phyloP scores from a whole-genome alignment of 257 asterid genomes.

The Capsicum rhomboideum region DNA sequence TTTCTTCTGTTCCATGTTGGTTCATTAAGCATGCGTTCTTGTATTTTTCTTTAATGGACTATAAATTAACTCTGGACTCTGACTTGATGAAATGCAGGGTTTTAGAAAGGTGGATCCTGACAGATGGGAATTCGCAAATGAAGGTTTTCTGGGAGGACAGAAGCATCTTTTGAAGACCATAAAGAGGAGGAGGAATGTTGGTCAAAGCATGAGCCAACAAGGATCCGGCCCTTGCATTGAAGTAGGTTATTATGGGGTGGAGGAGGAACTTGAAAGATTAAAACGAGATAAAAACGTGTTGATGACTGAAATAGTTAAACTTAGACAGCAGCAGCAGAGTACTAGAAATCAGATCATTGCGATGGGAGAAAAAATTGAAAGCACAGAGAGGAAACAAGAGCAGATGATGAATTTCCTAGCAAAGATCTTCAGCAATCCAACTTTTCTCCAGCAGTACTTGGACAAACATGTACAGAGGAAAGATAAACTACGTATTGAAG shows the following conservation, averaged over 20 bases:
- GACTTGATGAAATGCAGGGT: constrained; percentile 47
- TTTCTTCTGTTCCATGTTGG: constrained; percentile 14
- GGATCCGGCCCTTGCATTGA: constrained; percentile 47
- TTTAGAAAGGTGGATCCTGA: constrained; percentile 87
- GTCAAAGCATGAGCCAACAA: constrained; percentile 28
- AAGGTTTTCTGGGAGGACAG: constrained; percentile 86
- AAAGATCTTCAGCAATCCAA: constrained; percentile 47
- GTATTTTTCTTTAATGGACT: not conserved
- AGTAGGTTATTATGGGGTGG: constrained; percentile 55
- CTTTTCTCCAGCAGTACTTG: constrained; percentile 40
- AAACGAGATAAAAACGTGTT: constrained; percentile 43
- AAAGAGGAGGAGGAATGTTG: constrained; percentile 57
- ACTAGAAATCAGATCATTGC: constrained; percentile 41
- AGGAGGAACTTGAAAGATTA: constrained; percentile 66
- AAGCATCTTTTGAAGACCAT: constrained; percentile 83
- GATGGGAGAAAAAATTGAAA: constrained; percentile 47
- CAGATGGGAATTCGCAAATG: constrained; percentile 93
- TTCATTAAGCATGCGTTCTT: not conserved
- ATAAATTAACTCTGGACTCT: not conserved
- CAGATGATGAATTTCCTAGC: constrained; percentile 67
- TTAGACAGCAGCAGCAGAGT: constrained; percentile 58
- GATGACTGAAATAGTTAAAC: constrained; percentile 58
- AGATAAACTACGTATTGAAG: constrained; percentile 26
- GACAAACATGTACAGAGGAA: constrained; percentile 15
- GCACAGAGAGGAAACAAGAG: constrained; percentile 57